Percentiles rank a stretch among this genome's conserved stretches.
These are phyloP conservation scores for Cochlearia excelsa DNA, from an alignment of 345 rosid genomes.

Conservation along the genomic window DNA sequence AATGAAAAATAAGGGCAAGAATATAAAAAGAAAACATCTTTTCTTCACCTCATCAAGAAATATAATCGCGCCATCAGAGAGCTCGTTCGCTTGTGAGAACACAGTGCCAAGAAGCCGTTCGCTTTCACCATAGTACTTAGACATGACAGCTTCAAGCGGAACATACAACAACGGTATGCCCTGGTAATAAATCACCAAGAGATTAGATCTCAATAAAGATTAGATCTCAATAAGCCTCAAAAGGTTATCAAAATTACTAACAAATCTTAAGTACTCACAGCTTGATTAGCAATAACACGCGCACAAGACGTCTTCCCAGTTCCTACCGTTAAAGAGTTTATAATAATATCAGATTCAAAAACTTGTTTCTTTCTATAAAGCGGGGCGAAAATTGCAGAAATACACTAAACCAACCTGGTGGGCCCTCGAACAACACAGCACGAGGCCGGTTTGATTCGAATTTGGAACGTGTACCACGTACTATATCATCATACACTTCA, in stretches of 20 bases:
- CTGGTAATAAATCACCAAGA: slow-evolving; percentile 38
- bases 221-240: background rate
- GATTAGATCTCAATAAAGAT: background rate
- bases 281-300: slow-evolving; percentile 85
- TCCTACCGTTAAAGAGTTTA: slow-evolving; percentile 45
- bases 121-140: slow-evolving; percentile 93
- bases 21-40: background rate
- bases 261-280: slow-evolving; percentile 46
- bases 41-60: slow-evolving; percentile 86
- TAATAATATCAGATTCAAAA: slow-evolving; percentile 12
- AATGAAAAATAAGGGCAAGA: background rate
- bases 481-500: slow-evolving; percentile 85
- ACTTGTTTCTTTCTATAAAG: background rate
- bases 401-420: slow-evolving; percentile 61
- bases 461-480: slow-evolving; percentile 76
- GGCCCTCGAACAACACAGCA: slow-evolving; percentile 95
- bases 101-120: slow-evolving; percentile 81
- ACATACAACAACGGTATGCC: slow-evolving; percentile 85
- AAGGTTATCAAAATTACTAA: background rate
- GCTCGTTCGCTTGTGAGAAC: slow-evolving; percentile 81
- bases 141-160: slow-evolving; percentile 83
- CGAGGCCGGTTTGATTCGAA: slow-evolving; percentile 93
- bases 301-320: slow-evolving; percentile 98
- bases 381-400: background rate
- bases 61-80: slow-evolving; percentile 75